Evolutionary conservation across 2,329 filamentous ascomycete genomes (phyloP).

Genomic region (Stemphylium beticola): DNA sequence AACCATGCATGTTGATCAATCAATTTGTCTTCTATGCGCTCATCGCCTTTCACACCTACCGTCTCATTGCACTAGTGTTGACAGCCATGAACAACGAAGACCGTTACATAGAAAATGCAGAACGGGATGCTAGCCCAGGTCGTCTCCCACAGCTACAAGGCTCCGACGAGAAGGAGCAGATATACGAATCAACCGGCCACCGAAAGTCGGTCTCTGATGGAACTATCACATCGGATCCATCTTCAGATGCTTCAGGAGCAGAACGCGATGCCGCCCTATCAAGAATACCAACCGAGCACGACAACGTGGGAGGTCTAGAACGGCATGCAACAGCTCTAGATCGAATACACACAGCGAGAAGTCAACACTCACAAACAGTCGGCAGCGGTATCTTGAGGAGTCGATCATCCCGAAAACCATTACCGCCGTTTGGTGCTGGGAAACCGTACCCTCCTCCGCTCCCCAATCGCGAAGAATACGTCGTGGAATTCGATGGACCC

Average conservation of each 20-base stretch:
- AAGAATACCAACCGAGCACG: slow-evolving; percentile 67
- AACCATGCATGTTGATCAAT: not conserved
- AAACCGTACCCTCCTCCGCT: slow-evolving; percentile 75
- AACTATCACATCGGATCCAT: slow-evolving; percentile 56
- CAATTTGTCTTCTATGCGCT: too few relatives aligned
- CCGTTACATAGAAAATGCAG: slow-evolving; percentile 60
- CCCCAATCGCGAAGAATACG: slow-evolving; percentile 71
- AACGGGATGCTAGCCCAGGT: slow-evolving; percentile 60
- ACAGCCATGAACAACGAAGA: slow-evolving; percentile 60
- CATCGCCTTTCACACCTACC: not conserved
- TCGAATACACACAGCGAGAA: slow-evolving; percentile 72
- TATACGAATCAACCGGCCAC: slow-evolving; percentile 52
- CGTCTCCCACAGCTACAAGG: slow-evolving; percentile 43
- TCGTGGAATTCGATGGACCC: slow-evolving; percentile 81
- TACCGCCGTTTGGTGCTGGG: slow-evolving; percentile 74
- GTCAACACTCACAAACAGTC: slow-evolving; percentile 76
- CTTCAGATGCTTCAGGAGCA: slow-evolving; percentile 47
- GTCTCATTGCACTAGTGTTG: slow-evolving; percentile 4
- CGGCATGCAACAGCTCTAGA: slow-evolving; percentile 71
- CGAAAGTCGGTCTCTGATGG: too few relatives aligned
- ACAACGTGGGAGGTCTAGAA: slow-evolving; percentile 62
- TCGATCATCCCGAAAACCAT: slow-evolving; percentile 60
- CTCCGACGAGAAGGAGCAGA: slow-evolving; percentile 43
- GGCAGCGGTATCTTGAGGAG: slow-evolving; percentile 57
- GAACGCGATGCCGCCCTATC: slow-evolving; percentile 59